Evolutionary conservation across 108 stramenopile species (phyloP).

Genomic region (Nitzschia inconspicua): DNA sequence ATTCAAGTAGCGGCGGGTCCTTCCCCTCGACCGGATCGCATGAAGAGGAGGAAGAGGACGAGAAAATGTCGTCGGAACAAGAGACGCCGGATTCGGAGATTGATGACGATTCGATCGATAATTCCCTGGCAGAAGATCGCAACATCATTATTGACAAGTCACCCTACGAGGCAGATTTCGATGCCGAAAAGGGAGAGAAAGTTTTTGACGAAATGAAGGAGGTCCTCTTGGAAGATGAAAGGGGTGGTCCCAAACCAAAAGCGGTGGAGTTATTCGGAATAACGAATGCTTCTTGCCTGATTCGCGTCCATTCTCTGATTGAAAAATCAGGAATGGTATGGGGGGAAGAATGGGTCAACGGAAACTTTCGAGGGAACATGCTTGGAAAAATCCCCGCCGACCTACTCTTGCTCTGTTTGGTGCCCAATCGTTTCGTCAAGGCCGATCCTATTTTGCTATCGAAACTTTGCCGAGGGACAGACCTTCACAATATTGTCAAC

Average conservation of each 20-base stretch:
- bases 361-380: constrained; percentile 25
- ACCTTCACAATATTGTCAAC: constrained; percentile 17
- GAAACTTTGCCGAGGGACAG: constrained; percentile 20
- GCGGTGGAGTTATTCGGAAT: constrained; percentile 19
- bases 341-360: constrained; percentile 29
- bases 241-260: background rate
- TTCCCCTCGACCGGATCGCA: no score
- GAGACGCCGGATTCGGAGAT: no score
- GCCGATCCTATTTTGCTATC: constrained; percentile 18
- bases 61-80: no score
- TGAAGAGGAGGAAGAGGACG: no score
- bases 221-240: constrained; percentile 12
- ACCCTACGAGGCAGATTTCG: constrained; percentile 24
- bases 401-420: constrained; percentile 20
- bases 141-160: constrained; percentile 15
- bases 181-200: constrained; percentile 22
- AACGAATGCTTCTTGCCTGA: constrained; percentile 18
- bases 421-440: constrained; percentile 25
- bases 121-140: background rate
- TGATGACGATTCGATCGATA: background rate
- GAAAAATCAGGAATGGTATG: constrained; percentile 38
- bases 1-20: no score
- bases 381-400: constrained; percentile 28
- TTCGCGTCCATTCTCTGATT: constrained; percentile 17
- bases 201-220: constrained; percentile 15